These are phyloP conservation scores for Populus davidiana DNA, from an alignment of 345 rosid species.

Conservation along the genomic window DNA sequence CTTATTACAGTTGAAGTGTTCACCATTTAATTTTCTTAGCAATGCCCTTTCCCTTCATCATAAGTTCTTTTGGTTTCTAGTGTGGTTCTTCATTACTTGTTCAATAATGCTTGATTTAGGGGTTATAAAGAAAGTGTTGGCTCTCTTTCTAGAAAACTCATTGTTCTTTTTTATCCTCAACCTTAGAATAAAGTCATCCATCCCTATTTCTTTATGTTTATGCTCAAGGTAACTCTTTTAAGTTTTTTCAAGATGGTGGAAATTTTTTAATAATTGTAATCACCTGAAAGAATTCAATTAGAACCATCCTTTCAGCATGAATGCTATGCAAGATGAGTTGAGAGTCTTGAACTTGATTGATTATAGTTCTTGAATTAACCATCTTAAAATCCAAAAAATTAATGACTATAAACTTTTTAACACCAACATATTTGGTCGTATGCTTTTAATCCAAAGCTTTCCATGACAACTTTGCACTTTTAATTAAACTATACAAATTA, in stretches of 20 bases:
- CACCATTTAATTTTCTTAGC: too few species aligned
- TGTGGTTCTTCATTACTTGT: too few species aligned
- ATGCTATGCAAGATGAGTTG: conserved; percentile 1
- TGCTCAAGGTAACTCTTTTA: conserved; percentile 1
- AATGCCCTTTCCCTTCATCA: too few species aligned
- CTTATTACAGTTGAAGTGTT: too few species aligned
- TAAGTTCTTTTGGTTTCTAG: too few species aligned
- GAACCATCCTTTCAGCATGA: not conserved
- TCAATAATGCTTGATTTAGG: too few species aligned
- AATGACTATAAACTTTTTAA: not conserved
- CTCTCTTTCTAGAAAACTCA: too few species aligned
- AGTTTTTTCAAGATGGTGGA: not conserved
- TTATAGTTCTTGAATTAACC: not conserved
- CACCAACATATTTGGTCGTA: not conserved
- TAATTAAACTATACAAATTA: too few species aligned
- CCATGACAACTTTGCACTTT: not conserved
- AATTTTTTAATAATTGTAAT: not conserved
- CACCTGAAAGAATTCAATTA: not conserved
- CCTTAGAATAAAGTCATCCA: too few species aligned
- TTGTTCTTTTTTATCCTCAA: too few species aligned
- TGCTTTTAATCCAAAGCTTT: not conserved
- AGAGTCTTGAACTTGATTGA: not conserved
- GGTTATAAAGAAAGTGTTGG: too few species aligned
- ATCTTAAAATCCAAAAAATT: not conserved
- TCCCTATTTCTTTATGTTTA: not conserved